A percentile compares a stretch with the other conserved stretches of the same genome.
These are phyloP conservation scores for Hagleromyces aurorensis DNA, from an alignment of 805 yeast species.

Conservation along the genomic window DNA sequence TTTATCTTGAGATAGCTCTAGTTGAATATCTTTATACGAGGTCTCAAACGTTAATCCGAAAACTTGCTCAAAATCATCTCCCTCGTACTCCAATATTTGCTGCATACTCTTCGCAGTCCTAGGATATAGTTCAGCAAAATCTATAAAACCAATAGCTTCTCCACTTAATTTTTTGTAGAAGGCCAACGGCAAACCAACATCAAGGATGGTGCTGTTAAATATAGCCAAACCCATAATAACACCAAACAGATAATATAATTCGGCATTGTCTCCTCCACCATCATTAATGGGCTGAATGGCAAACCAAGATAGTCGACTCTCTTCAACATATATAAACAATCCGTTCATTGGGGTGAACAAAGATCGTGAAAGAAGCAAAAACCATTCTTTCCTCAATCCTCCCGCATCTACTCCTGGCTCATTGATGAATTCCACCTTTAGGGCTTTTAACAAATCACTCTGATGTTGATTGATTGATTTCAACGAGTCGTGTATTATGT, in stretches of 20 bases:
- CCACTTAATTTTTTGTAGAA: conserved; percentile 66
- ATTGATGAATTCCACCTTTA: conserved; percentile 70
- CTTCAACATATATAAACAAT: conserved; percentile 57
- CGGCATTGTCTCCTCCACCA: conserved; percentile 29
- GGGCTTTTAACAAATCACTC: conserved; percentile 59
- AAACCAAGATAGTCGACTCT: conserved; percentile 74
- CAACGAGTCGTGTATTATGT: conserved; percentile 69
- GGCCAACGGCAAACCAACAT: conserved; percentile 66
- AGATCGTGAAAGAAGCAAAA: conserved; percentile 59
- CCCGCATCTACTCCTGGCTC: conserved; percentile 97
- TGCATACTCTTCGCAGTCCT: conserved; percentile 46
- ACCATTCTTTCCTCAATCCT: conserved; percentile 93
- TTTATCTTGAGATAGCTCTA: not conserved
- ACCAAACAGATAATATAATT: conserved; percentile 71
- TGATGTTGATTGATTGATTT: conserved; percentile 47
- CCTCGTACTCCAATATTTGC: conserved; percentile 38
- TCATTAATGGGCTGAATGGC: conserved; percentile 35
- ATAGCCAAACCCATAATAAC: conserved; percentile 84
- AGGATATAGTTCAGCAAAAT: conserved; percentile 64
- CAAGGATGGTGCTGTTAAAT: conserved; percentile 81
- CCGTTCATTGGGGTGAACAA: conserved; percentile 64
- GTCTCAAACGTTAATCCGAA: conserved; percentile 59
- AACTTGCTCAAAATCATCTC: conserved; percentile 38
- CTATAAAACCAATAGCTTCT: conserved; percentile 48
- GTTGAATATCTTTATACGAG: conserved; percentile 38